phyloP scores from a whole-genome alignment of 306 rosid genomes.

The Argentina anserina region DNA sequence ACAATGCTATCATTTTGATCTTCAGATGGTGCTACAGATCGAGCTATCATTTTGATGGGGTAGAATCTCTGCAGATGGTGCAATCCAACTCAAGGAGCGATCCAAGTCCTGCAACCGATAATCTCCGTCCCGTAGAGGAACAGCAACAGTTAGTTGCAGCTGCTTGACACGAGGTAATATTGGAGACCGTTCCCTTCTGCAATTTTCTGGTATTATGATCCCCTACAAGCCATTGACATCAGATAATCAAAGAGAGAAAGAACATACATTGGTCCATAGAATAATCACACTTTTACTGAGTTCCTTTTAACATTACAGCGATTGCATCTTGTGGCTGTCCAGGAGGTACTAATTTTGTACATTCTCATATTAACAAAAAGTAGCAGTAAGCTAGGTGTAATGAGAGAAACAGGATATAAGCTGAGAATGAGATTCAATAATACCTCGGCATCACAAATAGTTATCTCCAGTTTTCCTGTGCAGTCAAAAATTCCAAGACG shows the following conservation, averaged over 20 bases:
- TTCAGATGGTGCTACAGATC: too few species aligned
- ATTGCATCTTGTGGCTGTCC: too few species aligned
- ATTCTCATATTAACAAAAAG: too few species aligned
- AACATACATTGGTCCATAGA: too few species aligned
- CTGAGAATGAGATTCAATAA: neutral
- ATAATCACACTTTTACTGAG: too few species aligned
- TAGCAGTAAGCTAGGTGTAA: too few species aligned
- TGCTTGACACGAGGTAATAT: neutral
- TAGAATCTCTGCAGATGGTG: neutral
- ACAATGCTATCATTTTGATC: too few species aligned
- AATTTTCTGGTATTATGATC: neutral
- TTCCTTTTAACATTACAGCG: too few species aligned
- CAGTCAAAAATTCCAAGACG: neutral
- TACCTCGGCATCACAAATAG: neutral
- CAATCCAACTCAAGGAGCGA: neutral
- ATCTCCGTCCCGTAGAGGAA: neutral
- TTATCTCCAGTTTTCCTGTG: neutral
- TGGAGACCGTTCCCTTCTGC: neutral
- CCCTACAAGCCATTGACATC: constrained; percentile 7
- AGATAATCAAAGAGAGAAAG: too few species aligned
- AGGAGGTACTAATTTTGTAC: too few species aligned
- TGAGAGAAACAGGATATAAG: too few species aligned
- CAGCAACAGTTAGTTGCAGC: neutral
- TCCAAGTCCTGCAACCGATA: neutral
- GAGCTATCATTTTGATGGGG: neutral